phyloP scores from a whole-genome alignment of 768 basidiomycete species.

The Lentinula boryana region DNA sequence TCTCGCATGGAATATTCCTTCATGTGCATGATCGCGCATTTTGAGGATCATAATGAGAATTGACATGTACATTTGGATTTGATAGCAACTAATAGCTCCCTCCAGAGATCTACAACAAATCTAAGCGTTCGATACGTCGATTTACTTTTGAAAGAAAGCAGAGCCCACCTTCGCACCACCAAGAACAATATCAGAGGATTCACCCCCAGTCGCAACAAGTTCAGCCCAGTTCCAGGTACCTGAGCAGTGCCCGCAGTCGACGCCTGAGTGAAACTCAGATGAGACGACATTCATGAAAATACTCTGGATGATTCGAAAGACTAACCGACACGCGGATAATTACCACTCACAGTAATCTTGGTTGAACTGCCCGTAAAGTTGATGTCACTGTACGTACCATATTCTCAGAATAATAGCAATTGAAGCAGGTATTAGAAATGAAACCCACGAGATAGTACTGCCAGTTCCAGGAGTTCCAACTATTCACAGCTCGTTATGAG shows the following conservation, averaged over 20 bases:
- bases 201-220: background rate
- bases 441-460: slow-evolving; percentile 25
- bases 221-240: slow-evolving; percentile 2
- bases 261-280: background rate
- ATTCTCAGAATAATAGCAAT: background rate
- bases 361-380: background rate
- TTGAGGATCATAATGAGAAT: too few species aligned
- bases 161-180: background rate
- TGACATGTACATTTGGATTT: too few species aligned
- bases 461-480: slow-evolving; percentile 38
- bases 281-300: too few species aligned
- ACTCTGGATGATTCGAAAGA: background rate
- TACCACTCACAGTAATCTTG: background rate
- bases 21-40: too few species aligned
- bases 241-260: slow-evolving; percentile 6
- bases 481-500: slow-evolving; percentile 9
- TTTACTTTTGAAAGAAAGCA: background rate
- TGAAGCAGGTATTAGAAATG: background rate
- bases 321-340: background rate
- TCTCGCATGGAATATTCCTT: too few species aligned
- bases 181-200: background rate
- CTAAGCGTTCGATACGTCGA: too few species aligned
- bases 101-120: background rate
- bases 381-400: background rate
- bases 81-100: background rate